Evolutionary conservation across 2,329 filamentous ascomycete species (phyloP).

Genomic region (Colletotrichum sublineola): DNA sequence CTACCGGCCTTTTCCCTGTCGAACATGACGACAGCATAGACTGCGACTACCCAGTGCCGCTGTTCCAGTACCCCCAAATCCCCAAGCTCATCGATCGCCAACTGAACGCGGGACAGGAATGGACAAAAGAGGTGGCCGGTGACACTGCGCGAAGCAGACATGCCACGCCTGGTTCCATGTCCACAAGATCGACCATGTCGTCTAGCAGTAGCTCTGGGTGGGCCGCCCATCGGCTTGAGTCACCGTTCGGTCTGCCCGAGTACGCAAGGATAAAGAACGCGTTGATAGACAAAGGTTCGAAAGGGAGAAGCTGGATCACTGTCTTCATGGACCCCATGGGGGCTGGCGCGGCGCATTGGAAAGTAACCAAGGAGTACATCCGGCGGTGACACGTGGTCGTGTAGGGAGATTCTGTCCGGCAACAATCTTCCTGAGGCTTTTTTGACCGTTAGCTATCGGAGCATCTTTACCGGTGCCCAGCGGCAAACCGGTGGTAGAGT

Average conservation of each 20-base stretch:
- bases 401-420: not conserved
- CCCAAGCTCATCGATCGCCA: conserved; percentile 12
- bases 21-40: not conserved
- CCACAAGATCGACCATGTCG: conserved; percentile 12
- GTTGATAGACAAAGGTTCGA: conserved; percentile 46
- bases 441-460: not conserved
- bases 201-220: conserved; percentile 24
- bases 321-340: conserved; percentile 48
- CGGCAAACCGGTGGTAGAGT: not conserved
- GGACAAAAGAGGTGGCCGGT: not conserved
- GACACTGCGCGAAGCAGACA: conserved; percentile 16
- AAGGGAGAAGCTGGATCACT: conserved; percentile 48
- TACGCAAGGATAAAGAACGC: conserved; percentile 49
- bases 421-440: fast-evolving
- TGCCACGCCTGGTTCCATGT: conserved; percentile 10
- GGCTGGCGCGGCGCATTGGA: conserved; percentile 47
- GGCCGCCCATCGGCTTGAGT: conserved; percentile 38
- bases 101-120: conserved; percentile 13
- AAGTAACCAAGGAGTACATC: conserved; percentile 47
- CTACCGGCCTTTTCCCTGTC: not conserved
- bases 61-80: conserved; percentile 16
- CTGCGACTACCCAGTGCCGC: conserved; percentile 5
- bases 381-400: conserved; percentile 46
- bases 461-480: no score
- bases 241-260: conserved; percentile 49